phyloP scores from a whole-genome alignment of 164 flowering plant species.

The Kingdonia uniflora region DNA sequence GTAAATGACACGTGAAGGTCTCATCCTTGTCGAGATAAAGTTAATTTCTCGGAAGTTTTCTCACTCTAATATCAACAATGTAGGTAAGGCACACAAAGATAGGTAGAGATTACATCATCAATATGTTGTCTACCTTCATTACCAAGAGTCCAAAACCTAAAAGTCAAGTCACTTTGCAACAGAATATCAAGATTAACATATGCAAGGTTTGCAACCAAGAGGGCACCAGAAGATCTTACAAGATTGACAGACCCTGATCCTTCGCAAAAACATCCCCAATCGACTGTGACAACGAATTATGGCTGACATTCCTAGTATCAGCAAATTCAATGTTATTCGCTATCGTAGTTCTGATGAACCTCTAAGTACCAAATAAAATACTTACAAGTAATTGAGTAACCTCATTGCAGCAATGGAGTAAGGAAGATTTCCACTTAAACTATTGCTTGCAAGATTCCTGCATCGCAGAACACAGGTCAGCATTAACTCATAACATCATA shows the following conservation, averaged over 20 bases:
- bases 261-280: slow-evolving; percentile 59
- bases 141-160: too few relatives aligned
- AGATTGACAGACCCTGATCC: slow-evolving; percentile 31
- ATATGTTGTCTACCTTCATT: too few relatives aligned
- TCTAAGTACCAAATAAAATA: not conserved
- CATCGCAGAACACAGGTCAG: slow-evolving; percentile 12
- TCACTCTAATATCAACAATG: too few relatives aligned
- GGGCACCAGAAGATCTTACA: slow-evolving; percentile 52
- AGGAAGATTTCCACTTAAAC: slow-evolving; percentile 73
- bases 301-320: slow-evolving; percentile 65
- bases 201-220: not conserved
- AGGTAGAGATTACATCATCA: too few relatives aligned
- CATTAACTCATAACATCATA: slow-evolving; percentile 5
- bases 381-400: slow-evolving; percentile 68
- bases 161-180: too few relatives aligned
- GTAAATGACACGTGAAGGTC: too few relatives aligned
- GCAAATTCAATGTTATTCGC: too few relatives aligned
- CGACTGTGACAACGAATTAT: slow-evolving; percentile 45
- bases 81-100: too few relatives aligned
- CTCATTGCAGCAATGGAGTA: slow-evolving; percentile 65
- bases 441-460: slow-evolving; percentile 85
- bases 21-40: too few relatives aligned
- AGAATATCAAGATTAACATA: too few relatives aligned
- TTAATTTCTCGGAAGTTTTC: too few relatives aligned
- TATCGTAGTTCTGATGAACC: too few relatives aligned